Base-by-base conservation (phyloP, 306 rosid genomes). In the Herpetospermum pedunculosum region DNA sequence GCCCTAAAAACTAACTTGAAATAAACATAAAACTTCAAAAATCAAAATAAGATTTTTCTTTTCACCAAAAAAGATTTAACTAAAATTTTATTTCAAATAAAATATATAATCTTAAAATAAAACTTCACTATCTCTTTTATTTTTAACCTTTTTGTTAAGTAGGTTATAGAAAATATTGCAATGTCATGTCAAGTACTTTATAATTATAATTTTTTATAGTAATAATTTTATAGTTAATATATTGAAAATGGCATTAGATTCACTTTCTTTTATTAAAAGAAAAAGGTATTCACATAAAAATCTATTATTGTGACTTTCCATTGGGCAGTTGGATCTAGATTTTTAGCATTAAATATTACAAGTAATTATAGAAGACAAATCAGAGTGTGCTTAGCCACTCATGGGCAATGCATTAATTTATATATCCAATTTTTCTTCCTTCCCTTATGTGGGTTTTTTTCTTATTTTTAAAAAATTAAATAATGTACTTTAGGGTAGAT, bases 321-420 rank as follows among this genome's bases (percentile, higher is more conserved):
- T 55, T 55, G 64, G 71, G 71, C 9, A 64, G 71, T 64, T 64
- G 71, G 48, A 63, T 35, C 48, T n/a, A 19, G 71, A 64, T 64
- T 37, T 64, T 37, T 64, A 35, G 71, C 71, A 64, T 64, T 64
- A 64, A 63, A 35, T 63, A 63, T 63, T 37, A 35, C 16, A 37
- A 21, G 26, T 34, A 37, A 63, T n/a, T 63, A n/a, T 13, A 35
- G 9, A 11, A 19, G 29, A 35, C 37, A 62, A 37, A n/a, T 64
- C 29, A 64, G 9, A n/a, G 48, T n/a, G 11, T 59, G 67, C 46
- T 37, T 37, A n/a, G 26, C 70, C 70, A 63, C 44, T 63, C 26
- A 34, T 62, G 18, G 46, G 6, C 70, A 62, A 35, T 28, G 18
- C 64, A 57, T 14, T 57, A 57, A 28, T 57, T 57, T 28, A 28